A percentile compares a stretch with the other conserved stretches of the same genome.
Evolutionary conservation across 441 rosid genomes (phyloP).

Genomic region (Hypseocharis bilobata): DNA sequence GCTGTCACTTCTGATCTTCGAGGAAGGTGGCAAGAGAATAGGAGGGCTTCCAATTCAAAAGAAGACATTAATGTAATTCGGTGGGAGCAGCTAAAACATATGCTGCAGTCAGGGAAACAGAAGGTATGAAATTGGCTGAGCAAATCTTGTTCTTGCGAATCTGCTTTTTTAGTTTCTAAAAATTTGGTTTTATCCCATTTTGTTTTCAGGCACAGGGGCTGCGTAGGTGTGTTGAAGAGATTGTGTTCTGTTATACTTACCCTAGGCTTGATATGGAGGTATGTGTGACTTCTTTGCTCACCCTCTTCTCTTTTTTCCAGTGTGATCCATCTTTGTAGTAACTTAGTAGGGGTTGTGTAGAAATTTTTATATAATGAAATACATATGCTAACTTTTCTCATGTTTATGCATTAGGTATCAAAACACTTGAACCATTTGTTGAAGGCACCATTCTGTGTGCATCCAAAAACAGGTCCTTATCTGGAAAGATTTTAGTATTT

Average conservation of each 20-base stretch:
- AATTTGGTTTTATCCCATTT: slow-evolving; percentile 12
- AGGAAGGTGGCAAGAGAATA: slow-evolving; percentile 68
- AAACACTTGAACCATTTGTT: slow-evolving; percentile 94
- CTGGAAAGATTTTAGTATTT: neutral
- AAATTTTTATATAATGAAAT: neutral
- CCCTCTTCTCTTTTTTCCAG: neutral
- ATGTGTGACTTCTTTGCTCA: slow-evolving; percentile 1
- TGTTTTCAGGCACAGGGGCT: slow-evolving; percentile 45
- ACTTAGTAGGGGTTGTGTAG: neutral
- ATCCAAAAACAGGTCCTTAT: slow-evolving; percentile 76
- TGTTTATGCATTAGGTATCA: slow-evolving; percentile 47
- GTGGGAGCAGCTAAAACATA: slow-evolving; percentile 71
- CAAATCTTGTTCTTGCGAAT: slow-evolving; percentile 14
- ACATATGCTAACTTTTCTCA: neutral
- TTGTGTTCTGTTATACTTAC: slow-evolving; percentile 68
- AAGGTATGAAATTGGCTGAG: slow-evolving; percentile 38
- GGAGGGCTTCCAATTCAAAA: slow-evolving; percentile 45
- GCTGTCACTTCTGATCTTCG: slow-evolving; percentile 78
- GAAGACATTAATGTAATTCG: slow-evolving; percentile 58
- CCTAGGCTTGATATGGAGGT: slow-evolving; percentile 96
- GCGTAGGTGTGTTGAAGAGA: slow-evolving; percentile 76
- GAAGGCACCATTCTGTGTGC: slow-evolving; percentile 93
- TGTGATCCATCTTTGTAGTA: neutral
- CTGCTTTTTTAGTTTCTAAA: neutral
- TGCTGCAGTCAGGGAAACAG: slow-evolving; percentile 56